Evolutionary conservation across 495 filamentous ascomycete species (phyloP).

Genomic region (Apodospora peruviana): DNA sequence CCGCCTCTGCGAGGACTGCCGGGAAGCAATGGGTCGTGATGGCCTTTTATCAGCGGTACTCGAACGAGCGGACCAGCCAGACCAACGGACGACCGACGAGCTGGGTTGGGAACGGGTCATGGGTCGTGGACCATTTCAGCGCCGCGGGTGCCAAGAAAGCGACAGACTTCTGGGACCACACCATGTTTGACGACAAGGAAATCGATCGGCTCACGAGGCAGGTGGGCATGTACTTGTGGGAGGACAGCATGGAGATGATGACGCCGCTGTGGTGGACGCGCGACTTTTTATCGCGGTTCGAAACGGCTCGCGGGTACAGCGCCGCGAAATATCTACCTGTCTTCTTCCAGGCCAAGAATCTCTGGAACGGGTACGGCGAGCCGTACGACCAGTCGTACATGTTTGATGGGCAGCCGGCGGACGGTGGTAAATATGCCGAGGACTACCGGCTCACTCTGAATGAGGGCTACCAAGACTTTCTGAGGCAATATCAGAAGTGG

Average conservation of each 20-base stretch:
- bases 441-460: constrained; percentile 19
- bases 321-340: constrained; percentile 32
- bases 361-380: constrained; percentile 22
- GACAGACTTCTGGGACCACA: constrained; percentile 41
- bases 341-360: constrained; percentile 29
- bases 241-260: constrained; percentile 44
- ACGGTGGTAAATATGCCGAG: constrained; percentile 18
- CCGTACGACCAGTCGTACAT: constrained; percentile 13
- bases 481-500: constrained; percentile 30
- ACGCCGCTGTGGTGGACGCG: constrained; percentile 40
- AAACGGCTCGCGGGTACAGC: constrained; percentile 19
- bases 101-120: constrained; percentile 43
- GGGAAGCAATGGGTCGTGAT: constrained; percentile 23
- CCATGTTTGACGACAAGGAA: constrained; percentile 31
- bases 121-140: constrained; percentile 46
- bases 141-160: constrained; percentile 34
- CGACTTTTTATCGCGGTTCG: constrained; percentile 19
- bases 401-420: constrained; percentile 16
- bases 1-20: neutral
- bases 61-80: constrained; percentile 15
- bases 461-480: constrained; percentile 23
- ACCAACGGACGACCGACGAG: constrained; percentile 13
- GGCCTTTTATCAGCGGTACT: constrained; percentile 35
- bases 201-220: constrained; percentile 25
- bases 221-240: constrained; percentile 45